Evolutionary conservation across 2,329 filamentous ascomycete species (phyloP), one percentile per base, ranked within the genome.

Genomic region (Pseudonectria foliicola): DNA sequence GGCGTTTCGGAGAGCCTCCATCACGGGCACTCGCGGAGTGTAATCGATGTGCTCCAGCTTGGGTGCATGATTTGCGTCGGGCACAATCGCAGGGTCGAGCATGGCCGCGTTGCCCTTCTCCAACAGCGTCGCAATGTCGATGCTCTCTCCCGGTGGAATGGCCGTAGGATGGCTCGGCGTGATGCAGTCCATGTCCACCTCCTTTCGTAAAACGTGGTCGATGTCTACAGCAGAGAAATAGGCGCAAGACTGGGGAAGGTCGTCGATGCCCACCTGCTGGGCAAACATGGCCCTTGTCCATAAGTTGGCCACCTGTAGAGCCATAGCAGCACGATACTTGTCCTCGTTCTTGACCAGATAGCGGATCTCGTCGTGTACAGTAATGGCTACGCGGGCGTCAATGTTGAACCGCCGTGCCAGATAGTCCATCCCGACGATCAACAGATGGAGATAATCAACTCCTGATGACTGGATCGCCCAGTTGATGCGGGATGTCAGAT

Each of bases 391-490:
- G 2, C 93, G 85, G 4, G 88, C 88, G 35, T 85, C 63, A 41
- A 98, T 77, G 51, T 85, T 89, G 67, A 84, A 98, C 5, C 82
- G 83, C 2, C 87, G 77, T 34, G 82, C 81, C 3, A 98, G 73
- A 54, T 94, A 95, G 56, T 96, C 89, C 93, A 98, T 98, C 11
- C 80, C 73, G 3, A 96, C 77, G 44, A 98, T 87, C 13, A 98
- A 73, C 4, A 98, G 77, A 54, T 98, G 92, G 2, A 98, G 75
- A 59, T 98, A 98, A 60, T 98, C 93, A 4, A 96, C 90, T 5
- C 93, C 92, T 0, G 86, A 94, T 1, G 89, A 95, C 54, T 98
- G 92, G 49, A 98, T 96, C 3, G 92, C 92, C 92, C 92, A 98
- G 57, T 98, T 98, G 63, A 98, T 96, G 24, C 93, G 82, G 13